These are phyloP conservation scores for Thalassiosira sp. DNA, from an alignment of 352 stramenopile species.

Conservation along the genomic window DNA sequence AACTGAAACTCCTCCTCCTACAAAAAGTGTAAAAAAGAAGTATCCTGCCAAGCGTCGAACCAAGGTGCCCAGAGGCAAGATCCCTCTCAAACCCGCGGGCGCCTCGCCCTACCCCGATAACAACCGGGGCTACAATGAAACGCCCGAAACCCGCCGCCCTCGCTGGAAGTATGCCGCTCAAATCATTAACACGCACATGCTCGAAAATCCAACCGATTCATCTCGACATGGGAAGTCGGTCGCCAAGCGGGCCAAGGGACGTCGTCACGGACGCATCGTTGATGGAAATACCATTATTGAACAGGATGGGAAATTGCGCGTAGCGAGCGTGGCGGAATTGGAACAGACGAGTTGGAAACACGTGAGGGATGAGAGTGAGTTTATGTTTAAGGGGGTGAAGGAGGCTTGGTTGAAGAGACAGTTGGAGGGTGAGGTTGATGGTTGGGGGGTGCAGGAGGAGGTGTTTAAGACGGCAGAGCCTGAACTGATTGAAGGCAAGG, in stretches of 20 bases:
- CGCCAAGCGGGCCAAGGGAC: constrained; percentile 22
- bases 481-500: constrained; percentile 6
- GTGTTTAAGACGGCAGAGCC: constrained; percentile 20
- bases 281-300: constrained; percentile 73
- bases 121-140: constrained; percentile 36
- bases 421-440: constrained; percentile 54
- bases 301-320: constrained; percentile 57
- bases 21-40: background rate
- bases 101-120: constrained; percentile 32
- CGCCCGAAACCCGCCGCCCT: constrained; percentile 32
- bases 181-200: constrained; percentile 66
- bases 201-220: constrained; percentile 27
- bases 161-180: constrained; percentile 78
- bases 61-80: constrained; percentile 11
- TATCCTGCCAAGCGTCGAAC: background rate
- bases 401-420: constrained; percentile 67
- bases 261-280: constrained; percentile 42
- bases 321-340: constrained; percentile 66
- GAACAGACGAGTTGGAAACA: constrained; percentile 74
- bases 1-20: background rate
- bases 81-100: constrained; percentile 16
- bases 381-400: constrained; percentile 69
- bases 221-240: constrained; percentile 43
- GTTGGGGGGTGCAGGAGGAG: constrained; percentile 60
- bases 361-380: constrained; percentile 61